Conservation (phyloP, 2,329 filamentous ascomycete genomes). For the Fusarium pseudocircinatum region DNA sequence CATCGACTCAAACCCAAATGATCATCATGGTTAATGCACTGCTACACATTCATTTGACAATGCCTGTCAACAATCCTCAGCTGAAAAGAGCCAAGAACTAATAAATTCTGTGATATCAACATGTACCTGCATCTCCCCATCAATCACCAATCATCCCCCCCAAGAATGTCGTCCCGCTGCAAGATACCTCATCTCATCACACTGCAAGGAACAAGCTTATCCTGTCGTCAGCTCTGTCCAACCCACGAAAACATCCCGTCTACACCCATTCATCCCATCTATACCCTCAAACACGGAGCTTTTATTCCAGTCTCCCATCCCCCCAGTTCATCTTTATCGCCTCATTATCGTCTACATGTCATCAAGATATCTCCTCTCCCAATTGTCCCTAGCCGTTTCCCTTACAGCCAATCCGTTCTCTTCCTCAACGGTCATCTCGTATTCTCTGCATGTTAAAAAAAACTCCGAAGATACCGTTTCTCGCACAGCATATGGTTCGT, state of each 20-base stretch:
- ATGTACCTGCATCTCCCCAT: background rate
- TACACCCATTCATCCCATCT: background rate
- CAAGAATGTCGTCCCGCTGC: background rate
- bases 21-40: background rate
- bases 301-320: background rate
- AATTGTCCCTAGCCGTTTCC: too few relatives aligned
- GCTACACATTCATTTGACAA: background rate
- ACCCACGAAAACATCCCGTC: background rate
- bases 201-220: slow-evolving; percentile 5
- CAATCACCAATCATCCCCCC: background rate
- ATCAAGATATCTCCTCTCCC: background rate
- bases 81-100: background rate
- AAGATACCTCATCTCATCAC: background rate
- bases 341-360: slow-evolving; percentile 8
- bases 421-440: background rate
- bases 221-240: background rate
- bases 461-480: background rate
- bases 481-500: background rate
- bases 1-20: accelerated
- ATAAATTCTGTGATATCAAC: background rate
- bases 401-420: background rate
- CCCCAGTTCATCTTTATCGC: background rate
- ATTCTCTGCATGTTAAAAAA: background rate
- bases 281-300: background rate
- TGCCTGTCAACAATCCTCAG: background rate